These are phyloP conservation scores for Symbiodinium pilosum DNA, from an alignment of 73 alveolate genomes.

Conservation along the genomic window DNA sequence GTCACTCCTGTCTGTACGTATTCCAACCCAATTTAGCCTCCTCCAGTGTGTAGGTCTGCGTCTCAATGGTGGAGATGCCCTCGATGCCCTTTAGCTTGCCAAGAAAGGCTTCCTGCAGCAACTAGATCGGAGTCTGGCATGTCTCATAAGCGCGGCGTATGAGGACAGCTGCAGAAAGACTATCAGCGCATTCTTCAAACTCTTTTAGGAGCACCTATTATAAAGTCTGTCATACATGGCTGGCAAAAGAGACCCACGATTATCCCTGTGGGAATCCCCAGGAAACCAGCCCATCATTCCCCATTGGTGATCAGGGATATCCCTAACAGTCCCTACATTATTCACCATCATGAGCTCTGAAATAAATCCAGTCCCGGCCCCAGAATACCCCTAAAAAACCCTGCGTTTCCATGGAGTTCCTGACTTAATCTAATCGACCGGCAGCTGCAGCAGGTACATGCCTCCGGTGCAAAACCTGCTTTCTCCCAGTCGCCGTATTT, in stretches of 20 bases:
- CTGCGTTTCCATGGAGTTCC: neutral
- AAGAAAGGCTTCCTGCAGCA: constrained; percentile 44
- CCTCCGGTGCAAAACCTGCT: constrained; percentile 68
- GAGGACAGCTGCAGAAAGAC: neutral
- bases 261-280: too few species aligned
- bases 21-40: too few species aligned
- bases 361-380: too few species aligned
- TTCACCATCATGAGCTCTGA: too few species aligned
- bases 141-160: too few species aligned
- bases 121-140: neutral
- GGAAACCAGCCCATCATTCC: too few species aligned
- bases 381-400: neutral
- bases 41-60: constrained; percentile 87
- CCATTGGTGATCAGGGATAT: too few species aligned
- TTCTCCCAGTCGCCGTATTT: constrained; percentile 52
- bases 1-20: too few species aligned
- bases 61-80: constrained; percentile 75
- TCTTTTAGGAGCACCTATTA: neutral
- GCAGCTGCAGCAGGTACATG: neutral
- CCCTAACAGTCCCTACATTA: too few species aligned
- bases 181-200: neutral
- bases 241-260: too few species aligned
- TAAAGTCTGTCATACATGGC: too few species aligned
- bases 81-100: constrained; percentile 42
- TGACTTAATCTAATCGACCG: too few species aligned